phyloP scores from a whole-genome alignment of 2,329 filamentous ascomycete genomes.

The Colletotrichum coccodes region DNA sequence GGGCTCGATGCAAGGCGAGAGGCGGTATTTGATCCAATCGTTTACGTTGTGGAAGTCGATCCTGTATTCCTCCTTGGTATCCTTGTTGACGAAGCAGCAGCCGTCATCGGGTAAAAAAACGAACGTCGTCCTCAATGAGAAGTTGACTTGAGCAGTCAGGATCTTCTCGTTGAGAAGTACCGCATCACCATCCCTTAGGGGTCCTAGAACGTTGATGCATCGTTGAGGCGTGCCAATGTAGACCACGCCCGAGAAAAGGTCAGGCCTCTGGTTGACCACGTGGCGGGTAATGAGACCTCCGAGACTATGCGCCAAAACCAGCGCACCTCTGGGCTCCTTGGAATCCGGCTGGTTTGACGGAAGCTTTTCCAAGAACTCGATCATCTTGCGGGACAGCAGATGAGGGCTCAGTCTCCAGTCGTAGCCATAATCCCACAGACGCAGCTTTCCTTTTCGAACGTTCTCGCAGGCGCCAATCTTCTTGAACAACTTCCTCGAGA shows the following conservation, averaged over 20 bases:
- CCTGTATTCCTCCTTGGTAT: conserved; percentile 81
- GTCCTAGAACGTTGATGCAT: conserved; percentile 92
- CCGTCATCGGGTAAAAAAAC: conserved; percentile 87
- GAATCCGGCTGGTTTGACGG: conserved; percentile 75
- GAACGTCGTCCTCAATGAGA: conserved; percentile 88
- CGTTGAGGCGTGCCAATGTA: conserved; percentile 87
- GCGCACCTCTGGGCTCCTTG: conserved; percentile 77
- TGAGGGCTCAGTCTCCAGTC: conserved; percentile 92
- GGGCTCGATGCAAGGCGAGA: conserved; percentile 81
- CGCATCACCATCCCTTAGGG: conserved; percentile 90
- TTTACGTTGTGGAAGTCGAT: conserved; percentile 86
- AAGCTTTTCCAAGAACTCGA: conserved; percentile 76
- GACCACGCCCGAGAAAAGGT: conserved; percentile 86
- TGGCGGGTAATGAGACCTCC: conserved; percentile 90
- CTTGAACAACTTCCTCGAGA: conserved; percentile 84
- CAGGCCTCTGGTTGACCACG: conserved; percentile 84
- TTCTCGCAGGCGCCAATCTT: conserved; percentile 80
- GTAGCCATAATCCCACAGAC: conserved; percentile 92
- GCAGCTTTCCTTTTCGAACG: conserved; percentile 73
- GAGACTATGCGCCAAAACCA: conserved; percentile 86
- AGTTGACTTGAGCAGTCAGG: conserved; percentile 92
- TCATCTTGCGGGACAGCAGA: conserved; percentile 77
- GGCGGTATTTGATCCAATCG: conserved; percentile 81
- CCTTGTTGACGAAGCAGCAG: conserved; percentile 85
- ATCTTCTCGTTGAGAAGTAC: conserved; percentile 90